phyloP scores from a whole-genome alignment of 164 flowering plant genomes.

The Akebia trifoliata region DNA sequence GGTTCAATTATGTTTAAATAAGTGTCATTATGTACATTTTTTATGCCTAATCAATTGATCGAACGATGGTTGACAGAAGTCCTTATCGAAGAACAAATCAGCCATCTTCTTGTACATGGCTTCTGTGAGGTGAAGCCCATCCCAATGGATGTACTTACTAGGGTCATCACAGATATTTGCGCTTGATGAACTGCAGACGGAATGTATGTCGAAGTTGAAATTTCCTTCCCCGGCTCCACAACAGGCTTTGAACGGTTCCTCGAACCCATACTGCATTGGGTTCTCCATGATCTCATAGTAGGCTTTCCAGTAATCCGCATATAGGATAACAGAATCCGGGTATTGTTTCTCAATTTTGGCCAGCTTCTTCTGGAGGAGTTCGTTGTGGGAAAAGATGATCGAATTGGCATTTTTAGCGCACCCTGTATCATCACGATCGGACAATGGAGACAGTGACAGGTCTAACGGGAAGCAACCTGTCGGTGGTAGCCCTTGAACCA shows the following conservation, averaged over 20 bases:
- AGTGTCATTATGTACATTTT: neutral
- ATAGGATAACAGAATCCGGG: slow-evolving; percentile 15
- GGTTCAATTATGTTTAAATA: no score
- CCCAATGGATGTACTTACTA: slow-evolving; percentile 34
- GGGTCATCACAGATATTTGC: slow-evolving; percentile 31
- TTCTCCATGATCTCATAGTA: slow-evolving; percentile 22
- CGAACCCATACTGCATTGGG: slow-evolving; percentile 18
- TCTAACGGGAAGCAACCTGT: slow-evolving; percentile 39
- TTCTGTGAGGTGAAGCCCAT: slow-evolving; percentile 48
- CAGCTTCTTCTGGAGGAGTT: slow-evolving; percentile 30
- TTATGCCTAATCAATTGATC: neutral
- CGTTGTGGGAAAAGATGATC: slow-evolving; percentile 28
- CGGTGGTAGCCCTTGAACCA: slow-evolving; percentile 51
- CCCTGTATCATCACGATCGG: slow-evolving; percentile 30
- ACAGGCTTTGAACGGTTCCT: slow-evolving; percentile 44
- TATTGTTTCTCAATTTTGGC: slow-evolving; percentile 6
- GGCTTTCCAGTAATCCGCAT: slow-evolving; percentile 47
- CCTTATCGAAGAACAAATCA: slow-evolving; percentile 30
- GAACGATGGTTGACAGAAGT: slow-evolving; percentile 35
- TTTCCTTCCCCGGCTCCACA: slow-evolving; percentile 31
- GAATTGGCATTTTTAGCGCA: slow-evolving; percentile 27
- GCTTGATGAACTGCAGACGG: slow-evolving; percentile 25
- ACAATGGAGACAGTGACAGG: slow-evolving; percentile 7
- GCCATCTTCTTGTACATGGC: slow-evolving; percentile 38
- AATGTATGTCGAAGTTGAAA: slow-evolving; percentile 24